Base-by-base conservation (phyloP, 108 stramenopile genomes). In the Craspedostauros australis region DNA sequence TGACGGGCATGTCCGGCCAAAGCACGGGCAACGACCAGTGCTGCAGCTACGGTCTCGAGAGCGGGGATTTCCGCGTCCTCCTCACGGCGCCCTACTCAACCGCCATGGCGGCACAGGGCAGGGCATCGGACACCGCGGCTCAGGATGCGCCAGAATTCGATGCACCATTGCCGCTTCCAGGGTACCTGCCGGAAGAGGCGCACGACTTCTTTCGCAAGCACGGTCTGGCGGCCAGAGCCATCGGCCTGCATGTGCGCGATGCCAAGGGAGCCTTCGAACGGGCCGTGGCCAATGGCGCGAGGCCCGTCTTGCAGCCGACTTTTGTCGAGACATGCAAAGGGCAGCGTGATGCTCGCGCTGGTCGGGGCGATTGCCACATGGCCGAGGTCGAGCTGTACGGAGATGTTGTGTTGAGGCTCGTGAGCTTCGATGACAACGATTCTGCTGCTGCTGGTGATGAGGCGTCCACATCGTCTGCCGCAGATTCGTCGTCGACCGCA, bases 1-100 rank as follows among this genome's bases (percentile, higher is more conserved):
- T 80, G 9, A 80, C 79, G 12, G 75, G 78, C 26, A 44, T 41
- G 46, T 69, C 70, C n/a, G 72, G 75, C 0, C 59, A 73, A 24
- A 40, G 61, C 8, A 80, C 79, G 2, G 79, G 75, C 5, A 80
- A 80, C 55, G 75, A 76, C 42, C 47, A 73, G 34, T 80, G 78
- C 34, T 54, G 72, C 24, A 67, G 75, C 20, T 80, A 76, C 34
- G 79, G 71, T 5, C 41, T 80, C 38, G 69, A 76, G 44, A 74
- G 75, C 52, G 59, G 60, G 19, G 59, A 45, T 26, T 45, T 68
- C 39, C 58, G 67, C 7, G 14, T 68, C 4, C 21, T 68, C 23
- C 24, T 68, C 12, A 68, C 67, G 3, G 67, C 67, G 14, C 67
- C 67, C 1, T 68, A 68, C 41, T 68, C 67, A 11, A 18, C 36